These are phyloP conservation scores for Delitschia confertaspora DNA, from an alignment of 495 filamentous ascomycete species.

Conservation along the genomic window DNA sequence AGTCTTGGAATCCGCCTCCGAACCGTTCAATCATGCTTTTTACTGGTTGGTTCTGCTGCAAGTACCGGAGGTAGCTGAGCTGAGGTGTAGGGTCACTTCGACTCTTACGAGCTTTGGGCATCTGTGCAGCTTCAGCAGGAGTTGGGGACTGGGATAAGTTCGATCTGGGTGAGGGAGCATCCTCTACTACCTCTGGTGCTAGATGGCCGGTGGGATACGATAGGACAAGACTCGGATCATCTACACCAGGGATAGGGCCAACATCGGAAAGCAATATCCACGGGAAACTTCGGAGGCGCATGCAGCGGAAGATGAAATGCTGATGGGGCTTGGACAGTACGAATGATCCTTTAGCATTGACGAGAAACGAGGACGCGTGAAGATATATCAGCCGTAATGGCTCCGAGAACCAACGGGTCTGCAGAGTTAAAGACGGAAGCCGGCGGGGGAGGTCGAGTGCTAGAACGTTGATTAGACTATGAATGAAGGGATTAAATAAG, in stretches of 20 bases:
- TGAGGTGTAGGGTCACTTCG: constrained; percentile 54
- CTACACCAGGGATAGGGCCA: constrained; percentile 53
- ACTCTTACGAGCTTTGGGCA: constrained; percentile 35
- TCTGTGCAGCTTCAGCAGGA: constrained; percentile 50
- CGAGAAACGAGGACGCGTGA: constrained; percentile 56
- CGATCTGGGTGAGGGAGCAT: constrained; percentile 29
- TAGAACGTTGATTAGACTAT: too few relatives aligned
- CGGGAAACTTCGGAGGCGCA: constrained; percentile 68
- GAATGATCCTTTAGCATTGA: constrained; percentile 71
- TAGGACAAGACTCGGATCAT: constrained; percentile 36
- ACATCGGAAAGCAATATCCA: constrained; percentile 77
- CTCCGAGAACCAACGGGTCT: constrained; percentile 90
- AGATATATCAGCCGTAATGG: constrained; percentile 75
- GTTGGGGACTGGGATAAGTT: constrained; percentile 41
- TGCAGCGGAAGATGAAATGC: constrained; percentile 65
- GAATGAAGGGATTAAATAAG: too few relatives aligned
- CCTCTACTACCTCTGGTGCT: constrained; percentile 36
- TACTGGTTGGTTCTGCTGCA: constrained; percentile 73
- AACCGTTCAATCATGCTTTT: constrained; percentile 56
- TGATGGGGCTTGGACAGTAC: constrained; percentile 78
- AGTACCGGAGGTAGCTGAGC: constrained; percentile 70
- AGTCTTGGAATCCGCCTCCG: constrained; percentile 80
- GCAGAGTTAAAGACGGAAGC: constrained; percentile 62
- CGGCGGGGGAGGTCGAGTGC: constrained; percentile 73
- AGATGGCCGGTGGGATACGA: constrained; percentile 34